phyloP scores from a whole-genome alignment of 2,329 filamentous ascomycete genomes.

The Calonectria pteridis region DNA sequence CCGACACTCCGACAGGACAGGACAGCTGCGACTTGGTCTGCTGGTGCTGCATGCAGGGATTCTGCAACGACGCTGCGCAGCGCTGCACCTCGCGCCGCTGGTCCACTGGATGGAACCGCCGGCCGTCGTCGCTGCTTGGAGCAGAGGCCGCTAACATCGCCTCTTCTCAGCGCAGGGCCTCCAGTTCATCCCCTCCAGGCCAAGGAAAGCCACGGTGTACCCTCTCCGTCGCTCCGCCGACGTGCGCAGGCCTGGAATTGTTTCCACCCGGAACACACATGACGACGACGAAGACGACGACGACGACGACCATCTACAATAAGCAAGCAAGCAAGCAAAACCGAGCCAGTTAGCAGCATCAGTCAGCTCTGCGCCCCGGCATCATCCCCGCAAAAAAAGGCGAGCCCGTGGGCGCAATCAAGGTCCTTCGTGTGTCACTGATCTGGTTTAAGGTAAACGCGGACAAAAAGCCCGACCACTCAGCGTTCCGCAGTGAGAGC shows the following conservation, averaged over 20 bases:
- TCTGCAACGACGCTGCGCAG: not conserved
- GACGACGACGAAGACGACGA: too few relatives aligned
- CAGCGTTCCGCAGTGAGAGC: not conserved
- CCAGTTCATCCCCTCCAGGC: not conserved
- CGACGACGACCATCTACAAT: not conserved
- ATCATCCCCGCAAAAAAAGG: not conserved
- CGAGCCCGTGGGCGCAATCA: not conserved
- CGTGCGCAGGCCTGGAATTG: not conserved
- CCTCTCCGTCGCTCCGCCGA: not conserved
- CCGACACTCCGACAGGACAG: not conserved
- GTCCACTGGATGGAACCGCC: not conserved
- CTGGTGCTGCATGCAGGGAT: slow-evolving; percentile 10
- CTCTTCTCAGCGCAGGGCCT: not conserved
- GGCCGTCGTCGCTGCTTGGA: not conserved
- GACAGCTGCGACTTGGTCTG: not conserved
- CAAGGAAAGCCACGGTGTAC: not conserved
- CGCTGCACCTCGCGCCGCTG: not conserved
- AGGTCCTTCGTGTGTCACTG: not conserved
- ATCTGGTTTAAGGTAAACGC: slow-evolving; percentile 6
- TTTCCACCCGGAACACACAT: not conserved
- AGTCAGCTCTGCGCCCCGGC: not conserved
- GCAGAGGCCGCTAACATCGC: not conserved
- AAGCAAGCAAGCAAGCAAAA: not conserved
- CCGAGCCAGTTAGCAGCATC: not conserved
- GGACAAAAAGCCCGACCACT: not conserved